Conservation (phyloP, 495 filamentous ascomycete genomes). For the Xylaria scruposa region DNA sequence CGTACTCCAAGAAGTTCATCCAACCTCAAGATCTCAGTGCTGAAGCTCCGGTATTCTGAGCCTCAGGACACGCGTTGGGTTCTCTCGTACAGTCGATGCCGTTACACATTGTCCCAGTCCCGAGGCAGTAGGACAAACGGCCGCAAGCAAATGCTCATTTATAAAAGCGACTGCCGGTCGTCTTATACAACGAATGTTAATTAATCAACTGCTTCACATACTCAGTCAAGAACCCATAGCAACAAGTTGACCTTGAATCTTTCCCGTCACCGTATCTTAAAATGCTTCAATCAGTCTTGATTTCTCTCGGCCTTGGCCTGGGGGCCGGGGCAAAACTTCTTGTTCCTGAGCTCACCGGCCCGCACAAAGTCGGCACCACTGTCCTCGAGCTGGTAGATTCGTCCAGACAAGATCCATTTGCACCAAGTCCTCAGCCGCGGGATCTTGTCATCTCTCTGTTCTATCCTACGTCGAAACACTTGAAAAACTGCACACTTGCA, state of each 20-base stretch:
- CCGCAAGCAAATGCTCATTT: neutral
- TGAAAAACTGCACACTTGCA: slow-evolving; percentile 28
- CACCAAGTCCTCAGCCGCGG: slow-evolving; percentile 38
- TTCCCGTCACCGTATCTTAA: neutral
- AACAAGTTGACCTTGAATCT: neutral
- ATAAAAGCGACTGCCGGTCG: neutral
- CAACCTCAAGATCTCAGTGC: neutral
- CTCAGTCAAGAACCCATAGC: neutral
- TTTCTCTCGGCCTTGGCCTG: slow-evolving; percentile 19
- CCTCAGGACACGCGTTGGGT: slow-evolving; percentile 1
- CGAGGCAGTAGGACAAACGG: neutral
- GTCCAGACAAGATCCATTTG: slow-evolving; percentile 42
- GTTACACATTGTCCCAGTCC: neutral
- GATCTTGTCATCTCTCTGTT: slow-evolving; percentile 47
- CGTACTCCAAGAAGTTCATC: neutral
- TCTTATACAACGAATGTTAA: neutral
- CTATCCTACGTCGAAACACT: slow-evolving; percentile 36
- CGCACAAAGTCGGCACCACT: slow-evolving; percentile 26
- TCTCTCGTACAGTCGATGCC: neutral
- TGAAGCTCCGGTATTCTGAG: neutral
- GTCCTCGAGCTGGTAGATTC: slow-evolving; percentile 42
- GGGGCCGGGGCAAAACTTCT: slow-evolving; percentile 7
- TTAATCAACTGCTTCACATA: neutral
- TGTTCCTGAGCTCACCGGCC: slow-evolving; percentile 24
- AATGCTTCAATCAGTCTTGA: slow-evolving; percentile 20